Evolutionary conservation across 1,284 basidiomycete species (phyloP).

Genomic region (Inonotus hispidus): DNA sequence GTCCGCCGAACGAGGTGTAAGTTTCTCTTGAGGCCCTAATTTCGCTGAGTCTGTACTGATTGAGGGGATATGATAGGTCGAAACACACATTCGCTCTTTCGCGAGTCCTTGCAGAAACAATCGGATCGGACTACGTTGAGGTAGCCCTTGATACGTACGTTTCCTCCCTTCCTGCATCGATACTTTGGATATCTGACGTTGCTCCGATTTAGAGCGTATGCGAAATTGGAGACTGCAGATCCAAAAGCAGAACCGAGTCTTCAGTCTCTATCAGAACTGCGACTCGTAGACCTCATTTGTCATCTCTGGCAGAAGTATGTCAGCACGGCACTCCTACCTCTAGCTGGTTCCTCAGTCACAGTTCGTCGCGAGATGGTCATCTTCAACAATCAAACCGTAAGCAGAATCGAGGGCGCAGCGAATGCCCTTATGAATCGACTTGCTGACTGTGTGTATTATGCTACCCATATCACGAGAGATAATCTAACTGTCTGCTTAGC

Average conservation of each 20-base stretch:
- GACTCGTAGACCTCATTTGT: conserved; percentile 82
- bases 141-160: conserved; percentile 87
- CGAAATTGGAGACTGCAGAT: conserved; percentile 72
- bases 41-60: background rate
- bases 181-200: conserved; percentile 11
- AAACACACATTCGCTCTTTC: conserved; percentile 88
- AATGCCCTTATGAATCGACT: conserved; percentile 83
- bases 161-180: background rate
- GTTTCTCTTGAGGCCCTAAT: conserved; percentile 31
- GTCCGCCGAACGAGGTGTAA: conserved; percentile 75
- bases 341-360: conserved; percentile 83
- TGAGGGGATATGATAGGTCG: conserved; percentile 45
- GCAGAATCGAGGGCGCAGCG: conserved; percentile 81
- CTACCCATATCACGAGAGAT: conserved; percentile 2
- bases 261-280: conserved; percentile 63
- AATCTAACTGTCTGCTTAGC: conserved; percentile 34
- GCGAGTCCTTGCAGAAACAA: conserved; percentile 84
- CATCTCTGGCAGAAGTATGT: conserved; percentile 98
- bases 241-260: conserved; percentile 77
- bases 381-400: conserved; percentile 89
- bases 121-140: conserved; percentile 86
- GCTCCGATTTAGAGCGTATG: conserved; percentile 52
- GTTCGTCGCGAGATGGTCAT: conserved; percentile 90
- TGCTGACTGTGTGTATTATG: conserved; percentile 62
- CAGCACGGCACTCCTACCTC: conserved; percentile 84